A percentile compares a stretch with the other conserved stretches of the same genome.
Conservation (phyloP, 139 green algal species). For the Bryopsis sp. region DNA sequence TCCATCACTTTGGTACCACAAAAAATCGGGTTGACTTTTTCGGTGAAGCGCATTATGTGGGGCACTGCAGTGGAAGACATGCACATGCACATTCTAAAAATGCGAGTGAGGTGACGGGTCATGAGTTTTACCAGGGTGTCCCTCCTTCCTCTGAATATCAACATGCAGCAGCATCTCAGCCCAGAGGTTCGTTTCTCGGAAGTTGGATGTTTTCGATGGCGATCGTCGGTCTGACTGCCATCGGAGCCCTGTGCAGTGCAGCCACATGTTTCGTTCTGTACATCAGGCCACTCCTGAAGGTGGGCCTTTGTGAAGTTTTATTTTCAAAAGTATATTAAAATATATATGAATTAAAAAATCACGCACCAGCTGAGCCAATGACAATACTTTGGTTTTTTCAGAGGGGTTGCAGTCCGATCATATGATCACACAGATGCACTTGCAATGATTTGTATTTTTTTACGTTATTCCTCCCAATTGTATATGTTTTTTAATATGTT, state of each 20-base stretch:
- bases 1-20: too few species aligned
- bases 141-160: too few species aligned
- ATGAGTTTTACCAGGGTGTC: too few species aligned
- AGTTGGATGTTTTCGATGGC: conserved; percentile 3
- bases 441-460: neutral
- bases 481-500: neutral
- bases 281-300: conserved; percentile 14
- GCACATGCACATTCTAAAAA: too few species aligned
- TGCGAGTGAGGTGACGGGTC: too few species aligned
- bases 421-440: neutral
- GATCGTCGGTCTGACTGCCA: neutral
- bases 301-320: too few species aligned
- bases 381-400: neutral
- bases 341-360: neutral
- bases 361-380: neutral
- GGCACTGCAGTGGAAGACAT: too few species aligned
- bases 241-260: neutral
- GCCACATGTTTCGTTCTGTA: conserved; percentile 7
- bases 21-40: too few species aligned
- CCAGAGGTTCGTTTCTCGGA: too few species aligned
- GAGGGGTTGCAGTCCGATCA: neutral
- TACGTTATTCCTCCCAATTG: neutral
- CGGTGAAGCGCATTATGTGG: too few species aligned
- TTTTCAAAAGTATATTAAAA: too few species aligned
- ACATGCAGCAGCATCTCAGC: too few species aligned